Base-by-base conservation (phyloP, 2,329 filamentous ascomycete species). In the Davidsoniella eucalypti region DNA sequence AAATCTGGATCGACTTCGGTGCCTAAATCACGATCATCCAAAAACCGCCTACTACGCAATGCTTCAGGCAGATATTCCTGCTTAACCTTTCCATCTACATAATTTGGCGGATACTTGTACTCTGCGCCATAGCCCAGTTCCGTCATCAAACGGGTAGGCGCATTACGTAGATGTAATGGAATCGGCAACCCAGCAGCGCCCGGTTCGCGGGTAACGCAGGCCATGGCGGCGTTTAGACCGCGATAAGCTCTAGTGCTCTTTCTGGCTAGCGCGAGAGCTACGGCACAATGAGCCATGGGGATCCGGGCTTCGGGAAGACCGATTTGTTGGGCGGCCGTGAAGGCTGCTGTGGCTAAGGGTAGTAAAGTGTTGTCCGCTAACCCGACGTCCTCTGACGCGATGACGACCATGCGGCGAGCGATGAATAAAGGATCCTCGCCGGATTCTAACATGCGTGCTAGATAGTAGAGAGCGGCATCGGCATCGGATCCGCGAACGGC, bases 81-180 rank as follows among this genome's bases (percentile, higher is more conserved):
- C 55, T 70, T 74, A 0, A 96, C 90, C 57, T 69, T 76, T 0
- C 92, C 92, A 54, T 88, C 78, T 47, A 75, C 66, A 60, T 90
- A 98, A 57, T 94, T 85, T 0, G 92, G 92, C 57, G 94, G 94
- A 61, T 98, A 96, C 64, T 96, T 96, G 65, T 98, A 98, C 61
- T 87, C 84, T 46, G 79, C 81, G 0, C 88, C 88, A 60, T 87
- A 94, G 0, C 87, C 90, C 56, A 96, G 67, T 57, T 95, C 90
- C 58, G 88, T 84, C 90, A 98, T 94, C 56, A 96, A 63, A 56
- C 81, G 75, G 1, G 92, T 96, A 0, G 92, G 90, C 7, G 92
- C 92, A 63, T 96, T 96, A 52, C 92, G 71, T 52, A 98, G 65
- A 62, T 96, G 92, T 38, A 92, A 65, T 2, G 92, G 92, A 18